Evolutionary conservation across 257 asterid genomes (phyloP).

Genomic region (Cinchona pubescens): DNA sequence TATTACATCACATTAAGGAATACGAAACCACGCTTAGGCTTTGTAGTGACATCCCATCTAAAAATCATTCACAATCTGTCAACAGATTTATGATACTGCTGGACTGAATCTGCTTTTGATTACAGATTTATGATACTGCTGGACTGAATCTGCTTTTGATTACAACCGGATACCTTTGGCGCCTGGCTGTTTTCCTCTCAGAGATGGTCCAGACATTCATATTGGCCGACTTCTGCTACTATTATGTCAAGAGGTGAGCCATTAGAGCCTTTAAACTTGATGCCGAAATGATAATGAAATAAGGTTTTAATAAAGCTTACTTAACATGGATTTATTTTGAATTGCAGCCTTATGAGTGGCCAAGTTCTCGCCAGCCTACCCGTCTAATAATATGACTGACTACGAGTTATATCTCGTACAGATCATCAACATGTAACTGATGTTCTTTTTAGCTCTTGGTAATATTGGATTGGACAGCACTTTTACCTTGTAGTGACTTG

Average conservation of each 20-base stretch:
- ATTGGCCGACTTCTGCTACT: constrained; percentile 88
- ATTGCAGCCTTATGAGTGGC: constrained; percentile 68
- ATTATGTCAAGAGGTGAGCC: constrained; percentile 73
- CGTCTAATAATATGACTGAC: constrained; percentile 39
- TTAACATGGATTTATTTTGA: not conserved
- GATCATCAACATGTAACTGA: not conserved
- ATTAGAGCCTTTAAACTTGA: not conserved
- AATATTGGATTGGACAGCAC: not conserved
- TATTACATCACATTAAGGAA: not conserved
- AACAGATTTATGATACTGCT: constrained; percentile 62
- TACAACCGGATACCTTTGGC: constrained; percentile 70
- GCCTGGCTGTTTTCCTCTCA: constrained; percentile 59
- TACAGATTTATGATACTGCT: constrained; percentile 28
- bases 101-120: constrained; percentile 60
- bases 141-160: constrained; percentile 53
- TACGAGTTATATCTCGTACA: not conserved
- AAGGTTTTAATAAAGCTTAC: not conserved
- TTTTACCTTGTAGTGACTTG: not conserved
- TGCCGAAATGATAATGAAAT: not conserved
- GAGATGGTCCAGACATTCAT: constrained; percentile 87
- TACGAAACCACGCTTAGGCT: not conserved
- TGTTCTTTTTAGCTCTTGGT: not conserved
- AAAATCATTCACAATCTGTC: not conserved
- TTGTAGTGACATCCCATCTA: not conserved
- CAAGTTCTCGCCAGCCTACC: constrained; percentile 56